Evolutionary conservation across 1,284 basidiomycete species (phyloP).

Genomic region (Fomitiporia mediterranea): DNA sequence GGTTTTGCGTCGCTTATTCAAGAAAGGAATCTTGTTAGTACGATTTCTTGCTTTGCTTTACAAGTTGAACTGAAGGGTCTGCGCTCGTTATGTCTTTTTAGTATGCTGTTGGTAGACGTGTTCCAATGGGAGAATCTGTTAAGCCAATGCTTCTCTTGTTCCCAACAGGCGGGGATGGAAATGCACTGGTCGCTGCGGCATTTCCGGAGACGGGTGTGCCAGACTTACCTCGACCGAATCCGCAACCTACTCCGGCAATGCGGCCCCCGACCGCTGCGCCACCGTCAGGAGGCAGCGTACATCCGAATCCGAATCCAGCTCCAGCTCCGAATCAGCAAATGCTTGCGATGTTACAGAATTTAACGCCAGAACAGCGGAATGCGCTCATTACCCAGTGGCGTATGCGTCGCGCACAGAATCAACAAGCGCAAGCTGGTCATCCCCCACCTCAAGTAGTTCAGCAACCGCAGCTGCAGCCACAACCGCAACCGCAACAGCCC

Average conservation of each 20-base stretch:
- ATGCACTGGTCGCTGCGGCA: slow-evolving; percentile 42
- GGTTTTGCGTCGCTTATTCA: slow-evolving; percentile 31
- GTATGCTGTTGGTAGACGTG: slow-evolving; percentile 58
- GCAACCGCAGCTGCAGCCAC: neutral
- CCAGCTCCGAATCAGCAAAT: neutral
- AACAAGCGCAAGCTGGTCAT: neutral
- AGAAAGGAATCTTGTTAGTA: slow-evolving; percentile 42
- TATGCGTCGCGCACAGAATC: neutral
- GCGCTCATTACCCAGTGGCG: neutral
- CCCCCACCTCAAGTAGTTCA: too few species aligned
- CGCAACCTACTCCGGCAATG: too few species aligned
- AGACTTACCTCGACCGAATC: too few species aligned
- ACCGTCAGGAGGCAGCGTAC: too few species aligned
- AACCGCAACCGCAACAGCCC: neutral
- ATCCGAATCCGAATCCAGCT: neutral
- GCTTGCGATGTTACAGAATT: slow-evolving; percentile 1
- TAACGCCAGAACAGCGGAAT: neutral
- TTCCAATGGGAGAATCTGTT: slow-evolving; percentile 37
- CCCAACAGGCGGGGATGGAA: slow-evolving; percentile 29
- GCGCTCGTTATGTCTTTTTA: slow-evolving; percentile 27
- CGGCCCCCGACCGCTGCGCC: too few species aligned
- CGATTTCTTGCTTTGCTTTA: slow-evolving; percentile 5
- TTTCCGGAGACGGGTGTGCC: slow-evolving; percentile 56
- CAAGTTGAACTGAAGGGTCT: too few species aligned
- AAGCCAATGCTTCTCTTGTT: slow-evolving; percentile 50